Evolutionary conservation across 139 green algal species (phyloP).

Genomic region (Chlamydomonas sp.): DNA sequence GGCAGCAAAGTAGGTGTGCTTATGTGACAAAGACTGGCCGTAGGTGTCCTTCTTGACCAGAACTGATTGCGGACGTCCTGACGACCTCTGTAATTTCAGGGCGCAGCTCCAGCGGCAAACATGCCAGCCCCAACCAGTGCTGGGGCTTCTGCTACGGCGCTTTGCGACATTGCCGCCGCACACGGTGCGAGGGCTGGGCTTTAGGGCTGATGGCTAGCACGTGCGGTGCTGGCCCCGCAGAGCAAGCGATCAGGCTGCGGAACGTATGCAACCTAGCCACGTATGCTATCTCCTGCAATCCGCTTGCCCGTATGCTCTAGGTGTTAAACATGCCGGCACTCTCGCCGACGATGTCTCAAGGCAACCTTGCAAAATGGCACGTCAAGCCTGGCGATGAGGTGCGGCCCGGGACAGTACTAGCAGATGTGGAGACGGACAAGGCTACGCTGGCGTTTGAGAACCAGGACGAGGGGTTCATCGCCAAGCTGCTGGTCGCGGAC

Average conservation of each 20-base stretch:
- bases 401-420: slow-evolving; percentile 73
- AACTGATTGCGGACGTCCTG: no score
- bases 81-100: no score
- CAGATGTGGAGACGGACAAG: slow-evolving; percentile 97
- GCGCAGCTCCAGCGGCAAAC: no score
- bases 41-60: no score
- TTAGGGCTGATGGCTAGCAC: neutral
- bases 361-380: slow-evolving; percentile 76
- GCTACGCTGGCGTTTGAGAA: slow-evolving; percentile 76
- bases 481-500: slow-evolving; percentile 61
- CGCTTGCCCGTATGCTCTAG: slow-evolving; percentile 5
- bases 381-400: slow-evolving; percentile 72
- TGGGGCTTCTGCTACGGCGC: neutral
- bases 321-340: slow-evolving; percentile 86
- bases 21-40: no score
- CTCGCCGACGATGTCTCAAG: slow-evolving; percentile 90
- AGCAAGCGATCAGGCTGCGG: neutral
- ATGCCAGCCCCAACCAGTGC: neutral
- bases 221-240: neutral
- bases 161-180: neutral
- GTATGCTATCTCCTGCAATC: neutral
- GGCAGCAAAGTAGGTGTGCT: no score
- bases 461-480: slow-evolving; percentile 87
- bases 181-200: neutral
- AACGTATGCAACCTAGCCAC: neutral